Evolutionary conservation across 2,329 filamentous ascomycete species (phyloP), one percentile per base, ranked within the genome.

Genomic region (Aspergillus fumigatiaffinis): DNA sequence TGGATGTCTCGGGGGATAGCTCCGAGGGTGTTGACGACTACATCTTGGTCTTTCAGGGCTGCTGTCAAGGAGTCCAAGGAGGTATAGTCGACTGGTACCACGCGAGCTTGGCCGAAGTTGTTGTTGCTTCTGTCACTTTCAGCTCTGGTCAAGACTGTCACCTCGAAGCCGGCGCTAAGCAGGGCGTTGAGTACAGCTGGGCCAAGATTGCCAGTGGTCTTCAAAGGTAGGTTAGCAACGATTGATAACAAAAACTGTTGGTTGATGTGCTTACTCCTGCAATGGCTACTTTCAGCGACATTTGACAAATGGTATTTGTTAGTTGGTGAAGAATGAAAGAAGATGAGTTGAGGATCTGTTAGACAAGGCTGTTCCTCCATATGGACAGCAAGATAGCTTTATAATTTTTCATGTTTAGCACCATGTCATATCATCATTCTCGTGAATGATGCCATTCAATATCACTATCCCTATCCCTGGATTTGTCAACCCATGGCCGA

Each of bases 201-300:
- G 35, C 69, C 70, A 17, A 71, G 62, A 41, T 68, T 71, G 17
- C 71, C 71, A 38, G 60, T 71, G 12, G 64, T 68, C 64, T 66
- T 51, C 4, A 17, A 1, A 35, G 0, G 32, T 35, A 32, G 3
- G 14, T 35, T 3, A 35, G 32, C 5, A 5, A 35, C 32, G 2
- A 12, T 35, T 14, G 12, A 14, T 6, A 6, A 14, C 14, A 17
- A 1, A 3, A 35, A 17, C 14, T 6, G 14, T 35, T 26, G 25
- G 14, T 7, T 14, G 32, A 35, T 35, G 32, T 35, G 14, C 32
- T 35, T 17, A 35, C 32, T 35, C 32, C 32, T 4, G 32, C 32
- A 17, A 35, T 35, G 32, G 32, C 32, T 17, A 35, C 32, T 35
- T 35, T 35, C 2, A 5, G 32, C 32, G 32, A 35, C 32, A 35